Evolutionary conservation across 2,329 filamentous ascomycete species (phyloP).

Genomic region (Penicillium sp.): DNA sequence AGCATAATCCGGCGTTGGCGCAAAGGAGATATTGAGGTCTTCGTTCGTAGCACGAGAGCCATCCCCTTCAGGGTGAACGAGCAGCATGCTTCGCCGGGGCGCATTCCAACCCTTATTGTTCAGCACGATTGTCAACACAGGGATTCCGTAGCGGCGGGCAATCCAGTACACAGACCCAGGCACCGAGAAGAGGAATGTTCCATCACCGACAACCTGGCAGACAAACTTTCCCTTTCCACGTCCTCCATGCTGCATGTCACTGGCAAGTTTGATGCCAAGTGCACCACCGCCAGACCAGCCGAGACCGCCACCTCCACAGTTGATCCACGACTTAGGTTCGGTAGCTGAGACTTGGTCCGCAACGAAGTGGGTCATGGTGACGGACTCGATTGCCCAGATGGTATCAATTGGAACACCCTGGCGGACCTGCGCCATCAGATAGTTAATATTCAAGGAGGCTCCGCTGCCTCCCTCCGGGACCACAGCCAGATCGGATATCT

Average conservation of each 20-base stretch:
- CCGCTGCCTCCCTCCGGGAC: slow-evolving; percentile 48
- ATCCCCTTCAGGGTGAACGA: slow-evolving; percentile 58
- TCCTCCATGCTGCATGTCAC: slow-evolving; percentile 45
- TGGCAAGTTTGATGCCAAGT: slow-evolving; percentile 66
- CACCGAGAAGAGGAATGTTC: slow-evolving; percentile 58
- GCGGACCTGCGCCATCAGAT: slow-evolving; percentile 49
- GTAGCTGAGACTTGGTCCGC: slow-evolving; percentile 62
- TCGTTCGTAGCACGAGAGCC: slow-evolving; percentile 55
- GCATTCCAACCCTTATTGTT: slow-evolving; percentile 68
- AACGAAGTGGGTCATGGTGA: slow-evolving; percentile 61
- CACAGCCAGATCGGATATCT: slow-evolving; percentile 50
- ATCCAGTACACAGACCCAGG: slow-evolving; percentile 63
- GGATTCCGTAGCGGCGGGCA: slow-evolving; percentile 56
- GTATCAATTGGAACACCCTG: slow-evolving; percentile 54
- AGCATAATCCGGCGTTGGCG: slow-evolving; percentile 57
- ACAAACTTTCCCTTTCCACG: slow-evolving; percentile 51
- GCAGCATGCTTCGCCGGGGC: slow-evolving; percentile 51
- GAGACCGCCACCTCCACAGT: slow-evolving; percentile 70
- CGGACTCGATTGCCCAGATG: slow-evolving; percentile 68
- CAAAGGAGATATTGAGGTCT: slow-evolving; percentile 59
- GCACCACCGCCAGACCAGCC: slow-evolving; percentile 72
- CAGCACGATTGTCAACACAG: slow-evolving; percentile 57
- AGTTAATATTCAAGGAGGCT: slow-evolving; percentile 55
- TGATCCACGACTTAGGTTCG: slow-evolving; percentile 65
- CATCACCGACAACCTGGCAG: slow-evolving; percentile 59